Evolutionary conservation across 495 filamentous ascomycete genomes (phyloP), one percentile per base, ranked within the genome.

Genomic region (Aspergillus haitiensis): DNA sequence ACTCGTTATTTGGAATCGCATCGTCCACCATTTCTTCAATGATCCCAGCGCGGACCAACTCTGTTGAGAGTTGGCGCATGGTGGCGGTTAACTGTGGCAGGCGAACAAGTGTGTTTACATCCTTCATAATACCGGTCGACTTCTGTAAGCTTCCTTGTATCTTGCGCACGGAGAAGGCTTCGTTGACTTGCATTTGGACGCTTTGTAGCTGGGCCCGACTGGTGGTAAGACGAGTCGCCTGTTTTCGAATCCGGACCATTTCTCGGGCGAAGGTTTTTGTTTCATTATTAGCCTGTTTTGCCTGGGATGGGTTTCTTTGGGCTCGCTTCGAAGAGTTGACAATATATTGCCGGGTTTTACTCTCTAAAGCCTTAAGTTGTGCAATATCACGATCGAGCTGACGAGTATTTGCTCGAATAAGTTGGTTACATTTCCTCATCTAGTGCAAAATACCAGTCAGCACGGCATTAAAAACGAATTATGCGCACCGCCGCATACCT

Each of bases 1-100:
- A 57, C 55, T 86, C 79, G 42, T 84, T 82, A 65, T 87, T 84
- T n/a, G 91, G 91, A 62, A 97, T 73, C 42, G 80, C 85, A 70
- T 98, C 94, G 44, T 85, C 88, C 11, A 96, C 86, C 88, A 97
- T 97, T 78, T 98, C 94, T 76, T 98, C 94, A 59, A 98, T 97
- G 62, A 98, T 93, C 4, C 95, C 94, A 2, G 94, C 93, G 73
- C 88, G 93, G 60, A 97, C 87, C 66, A 98, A 72, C 78, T 98
- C 94, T 52, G 86, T 79, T 56, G 86, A 89, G 31, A 98, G 78
- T 73, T 97, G 92, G 48, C 83, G 80, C 94, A 98, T 98, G 10
- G 93, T 97, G 46, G 84, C 85, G 18, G 86, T 90, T 36, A 98
- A 77, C 77, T 97, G 88, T 13, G 94, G 94, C 60, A 98, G 74